Evolutionary conservation across 2,329 filamentous ascomycete genomes (phyloP), one percentile per base, ranked within the genome.

Genomic region (Aspergillus quadricinctus): DNA sequence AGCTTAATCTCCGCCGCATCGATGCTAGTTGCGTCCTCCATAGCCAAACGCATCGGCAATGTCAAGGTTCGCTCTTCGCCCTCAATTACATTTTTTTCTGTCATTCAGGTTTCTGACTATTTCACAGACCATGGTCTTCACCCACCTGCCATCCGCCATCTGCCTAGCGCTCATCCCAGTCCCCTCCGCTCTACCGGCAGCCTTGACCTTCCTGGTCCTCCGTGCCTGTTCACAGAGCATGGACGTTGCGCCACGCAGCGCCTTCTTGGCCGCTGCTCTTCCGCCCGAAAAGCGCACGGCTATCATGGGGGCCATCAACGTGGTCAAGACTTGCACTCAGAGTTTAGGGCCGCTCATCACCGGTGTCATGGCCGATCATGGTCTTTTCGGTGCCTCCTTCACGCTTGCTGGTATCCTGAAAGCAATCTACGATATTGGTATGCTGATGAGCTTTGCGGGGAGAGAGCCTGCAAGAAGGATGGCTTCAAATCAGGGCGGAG

Each of bases 101-200:
- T 2, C 14, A 0, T 5, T 37, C 14, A n/a, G 8, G 2, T 10
- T 19, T 21, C 41, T 45, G 21, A 46, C 61, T n/a, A 8, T 55
- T 5, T 54, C 4, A 17, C 58, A 85, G 77, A 89, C 87, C 1
- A 90, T 90, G 88, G 86, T 88, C 8, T 88, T 89, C 65, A 89
- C 87, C 0, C 87, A 90, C 63, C 76, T 90, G 0, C 88, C 88
- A 0, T 88, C 86, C 0, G 78, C 87, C 7, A 72, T 90, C 27
- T 86, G 85, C 61, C 79, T 90, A 1, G 76, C 82, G 14, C 71
- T 90, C 21, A 83, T 90, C 23, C 83, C 85, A 0, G 64, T 86
- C 0, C 84, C 86, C 0, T 70, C 75, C 21, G 75, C 78, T 3
- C 72, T 85, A 0, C 75, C 75, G 10, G 58, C 85, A 4, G 80